phyloP scores from a whole-genome alignment of 192 early-diverging fungal genomes.

The Gigaspora rosea region DNA sequence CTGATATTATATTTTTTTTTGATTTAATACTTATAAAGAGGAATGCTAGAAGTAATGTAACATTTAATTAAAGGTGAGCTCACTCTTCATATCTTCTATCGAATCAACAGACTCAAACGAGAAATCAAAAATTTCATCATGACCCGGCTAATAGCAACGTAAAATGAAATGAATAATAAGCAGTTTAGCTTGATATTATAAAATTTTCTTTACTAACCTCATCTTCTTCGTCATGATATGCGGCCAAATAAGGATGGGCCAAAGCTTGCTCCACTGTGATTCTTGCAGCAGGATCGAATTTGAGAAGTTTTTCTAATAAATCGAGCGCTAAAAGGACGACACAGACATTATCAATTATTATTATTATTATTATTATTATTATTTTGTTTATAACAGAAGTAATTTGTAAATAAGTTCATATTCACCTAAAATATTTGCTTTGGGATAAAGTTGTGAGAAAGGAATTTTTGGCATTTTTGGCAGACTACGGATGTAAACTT shows the following conservation, averaged over 20 bases:
- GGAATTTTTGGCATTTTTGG: constrained; percentile 88
- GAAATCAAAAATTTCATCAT: constrained; percentile 76
- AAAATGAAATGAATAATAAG: not conserved
- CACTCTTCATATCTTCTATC: constrained; percentile 80
- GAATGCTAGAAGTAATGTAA: too few relatives aligned
- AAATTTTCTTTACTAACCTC: constrained; percentile 51
- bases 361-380: too few relatives aligned
- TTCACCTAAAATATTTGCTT: constrained; percentile 65
- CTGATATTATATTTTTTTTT: constrained; percentile 33
- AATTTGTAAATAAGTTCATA: not conserved
- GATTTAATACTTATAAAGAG: too few relatives aligned
- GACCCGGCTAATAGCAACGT: constrained; percentile 51
- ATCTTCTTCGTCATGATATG: constrained; percentile 89
- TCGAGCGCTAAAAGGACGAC: constrained; percentile 68
- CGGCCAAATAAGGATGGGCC: constrained; percentile 88
- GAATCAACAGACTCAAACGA: constrained; percentile 75
- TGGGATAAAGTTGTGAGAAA: constrained; percentile 85
- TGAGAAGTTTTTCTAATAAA: constrained; percentile 81
- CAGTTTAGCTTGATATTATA: not conserved
- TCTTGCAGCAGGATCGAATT: constrained; percentile 90
- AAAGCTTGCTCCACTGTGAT: constrained; percentile 94
- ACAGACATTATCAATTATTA: too few relatives aligned
- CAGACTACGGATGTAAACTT: constrained; percentile 91
- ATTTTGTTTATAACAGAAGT: not conserved
- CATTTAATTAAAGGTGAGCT: constrained; percentile 17